These are phyloP conservation scores for Colletotrichum liaoningense DNA, from an alignment of 2,329 filamentous ascomycete genomes.

Conservation along the genomic window DNA sequence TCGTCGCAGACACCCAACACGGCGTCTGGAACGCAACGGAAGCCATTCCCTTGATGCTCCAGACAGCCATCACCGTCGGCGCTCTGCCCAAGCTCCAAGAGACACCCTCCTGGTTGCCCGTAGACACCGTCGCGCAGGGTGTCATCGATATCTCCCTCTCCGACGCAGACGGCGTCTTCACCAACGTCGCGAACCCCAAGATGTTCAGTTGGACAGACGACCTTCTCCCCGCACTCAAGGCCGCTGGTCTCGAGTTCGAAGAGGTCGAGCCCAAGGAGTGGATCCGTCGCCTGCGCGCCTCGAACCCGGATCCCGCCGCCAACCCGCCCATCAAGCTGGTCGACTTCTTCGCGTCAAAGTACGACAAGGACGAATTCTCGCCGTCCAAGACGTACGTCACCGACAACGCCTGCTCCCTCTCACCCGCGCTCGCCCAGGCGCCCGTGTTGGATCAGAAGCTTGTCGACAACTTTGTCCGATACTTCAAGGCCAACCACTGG, in stretches of 20 bases:
- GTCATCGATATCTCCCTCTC: slow-evolving; percentile 52
- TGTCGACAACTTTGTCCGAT: slow-evolving; percentile 51
- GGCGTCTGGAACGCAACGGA: slow-evolving; percentile 64
- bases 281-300: slow-evolving; percentile 55
- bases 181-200: slow-evolving; percentile 61
- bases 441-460: slow-evolving; percentile 45
- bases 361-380: slow-evolving; percentile 56
- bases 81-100: slow-evolving; percentile 59
- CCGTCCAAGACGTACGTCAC: slow-evolving; percentile 55
- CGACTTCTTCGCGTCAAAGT: slow-evolving; percentile 57
- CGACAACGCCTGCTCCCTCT: slow-evolving; percentile 52
- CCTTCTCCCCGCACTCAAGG: slow-evolving; percentile 59
- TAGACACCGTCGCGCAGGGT: slow-evolving; percentile 55
- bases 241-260: slow-evolving; percentile 57
- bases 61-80: slow-evolving; percentile 54
- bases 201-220: slow-evolving; percentile 62
- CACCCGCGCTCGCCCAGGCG: slow-evolving; percentile 54
- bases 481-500: slow-evolving; percentile 52
- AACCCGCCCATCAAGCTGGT: slow-evolving; percentile 66
- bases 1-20: slow-evolving; percentile 58
- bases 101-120: slow-evolving; percentile 57
- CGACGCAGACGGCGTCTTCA: slow-evolving; percentile 46
- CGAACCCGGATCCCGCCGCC: slow-evolving; percentile 54
- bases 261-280: slow-evolving; percentile 56
- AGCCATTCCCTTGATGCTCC: slow-evolving; percentile 64